These are phyloP conservation scores for Rhizopogon rudus DNA, from an alignment of 768 basidiomycete genomes.

Conservation along the genomic window DNA sequence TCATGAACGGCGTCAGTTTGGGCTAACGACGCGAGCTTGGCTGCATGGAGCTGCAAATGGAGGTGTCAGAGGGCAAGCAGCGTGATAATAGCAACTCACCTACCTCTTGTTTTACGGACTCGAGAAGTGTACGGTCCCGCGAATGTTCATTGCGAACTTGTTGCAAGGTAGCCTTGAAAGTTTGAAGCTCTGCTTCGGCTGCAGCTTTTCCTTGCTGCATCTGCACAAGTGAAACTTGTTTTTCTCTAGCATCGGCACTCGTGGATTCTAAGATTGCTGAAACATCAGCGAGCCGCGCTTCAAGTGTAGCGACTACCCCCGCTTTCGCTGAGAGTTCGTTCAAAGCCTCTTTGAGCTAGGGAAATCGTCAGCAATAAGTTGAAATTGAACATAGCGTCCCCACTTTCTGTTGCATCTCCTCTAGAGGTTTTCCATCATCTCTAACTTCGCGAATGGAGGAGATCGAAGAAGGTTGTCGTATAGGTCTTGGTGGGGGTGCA, in stretches of 20 bases:
- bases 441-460: constrained; percentile 71
- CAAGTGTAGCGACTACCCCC: constrained; percentile 44
- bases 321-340: constrained; percentile 51
- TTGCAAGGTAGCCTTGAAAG: constrained; percentile 36
- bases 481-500: constrained; percentile 31
- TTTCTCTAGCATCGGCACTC: constrained; percentile 43
- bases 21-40: constrained; percentile 34
- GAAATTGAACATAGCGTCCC: constrained; percentile 2
- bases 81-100: constrained; percentile 10
- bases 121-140: constrained; percentile 28
- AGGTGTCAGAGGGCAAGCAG: constrained; percentile 2
- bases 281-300: constrained; percentile 46
- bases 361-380: neutral
- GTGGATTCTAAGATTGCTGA: constrained; percentile 45
- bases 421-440: constrained; percentile 52
- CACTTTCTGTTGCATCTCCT: constrained; percentile 61
- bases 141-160: constrained; percentile 27
- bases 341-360: constrained; percentile 55
- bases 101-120: constrained; percentile 49
- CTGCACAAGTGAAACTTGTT: constrained; percentile 36
- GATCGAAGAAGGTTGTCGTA: constrained; percentile 54
- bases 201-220: constrained; percentile 45
- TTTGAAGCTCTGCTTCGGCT: constrained; percentile 44
- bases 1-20: constrained; percentile 42
- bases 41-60: constrained; percentile 43